Evolutionary conservation across 495 filamentous ascomycete genomes (phyloP), one percentile per base, ranked within the genome.

Genomic region (Neurospora sp.): DNA sequence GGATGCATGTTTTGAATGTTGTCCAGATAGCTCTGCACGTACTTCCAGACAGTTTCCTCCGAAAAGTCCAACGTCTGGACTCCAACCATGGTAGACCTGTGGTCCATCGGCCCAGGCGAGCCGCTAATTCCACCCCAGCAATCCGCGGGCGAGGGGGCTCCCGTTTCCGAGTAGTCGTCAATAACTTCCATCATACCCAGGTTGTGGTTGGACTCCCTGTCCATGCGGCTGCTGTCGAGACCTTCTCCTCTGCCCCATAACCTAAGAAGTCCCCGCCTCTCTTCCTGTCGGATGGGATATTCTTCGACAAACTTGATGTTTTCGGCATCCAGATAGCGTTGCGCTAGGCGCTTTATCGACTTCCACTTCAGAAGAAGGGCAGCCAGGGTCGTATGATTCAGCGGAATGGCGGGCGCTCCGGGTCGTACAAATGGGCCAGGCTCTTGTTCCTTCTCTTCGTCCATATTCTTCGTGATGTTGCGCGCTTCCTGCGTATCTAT

Each of bases 1-100:
- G 96, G 96, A 80, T 98, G 96, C 79, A 99, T 88, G 71, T 89
- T 92, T 76, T 97, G 92, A 45, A 99, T 91, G 78, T 96, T 87
- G 5, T 90, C 80, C 77, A 94, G 82, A 79, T 93, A 99, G 80
- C 90, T 92, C 19, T 87, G 76, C 43, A 91, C 86, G 48, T 94
- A 91, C 48, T 83, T 85, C 73, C 84, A 84, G 9, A 97, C 85
- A 3, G 87, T 92, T 15, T 79, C 81, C 24, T 84, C 77, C 72
- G 91, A 87, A 70, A 96, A 86, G 70, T 90, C 91, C 17, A 93
- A 83, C 15, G 87, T 84, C 39, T 90, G 76, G 36, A 39, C 8
- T 3, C 31, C 89, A 6, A 87, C 76, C 73, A 87, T 87, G 15
- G 93, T 84, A 1, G 89, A 87, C 38, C 79, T 81, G 43, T 81